Conservation (phyloP, 2,329 filamentous ascomycete genomes). For the Cytospora paraplurivora region DNA sequence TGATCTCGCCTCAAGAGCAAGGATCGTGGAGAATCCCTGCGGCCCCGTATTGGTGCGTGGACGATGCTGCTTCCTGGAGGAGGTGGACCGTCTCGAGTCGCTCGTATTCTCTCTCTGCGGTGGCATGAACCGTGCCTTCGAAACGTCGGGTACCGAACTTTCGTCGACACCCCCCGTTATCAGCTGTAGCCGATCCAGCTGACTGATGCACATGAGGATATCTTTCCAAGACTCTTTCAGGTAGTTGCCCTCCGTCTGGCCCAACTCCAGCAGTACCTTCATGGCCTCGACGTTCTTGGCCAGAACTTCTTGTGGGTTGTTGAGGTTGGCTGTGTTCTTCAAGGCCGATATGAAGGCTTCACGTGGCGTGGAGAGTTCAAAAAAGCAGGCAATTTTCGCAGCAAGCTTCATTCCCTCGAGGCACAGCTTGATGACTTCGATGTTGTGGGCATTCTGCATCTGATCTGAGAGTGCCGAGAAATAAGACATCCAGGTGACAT, state of each 20-base stretch:
- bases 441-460: constrained; percentile 89
- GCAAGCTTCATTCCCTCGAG: constrained; percentile 95
- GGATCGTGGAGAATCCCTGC: constrained; percentile 71
- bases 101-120: constrained; percentile 55
- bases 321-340: constrained; percentile 91
- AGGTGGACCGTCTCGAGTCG: constrained; percentile 68
- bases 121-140: constrained; percentile 73
- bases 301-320: constrained; percentile 92
- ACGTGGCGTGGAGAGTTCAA: constrained; percentile 88
- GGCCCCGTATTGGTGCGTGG: constrained; percentile 60
- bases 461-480: constrained; percentile 92
- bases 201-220: constrained; percentile 90
- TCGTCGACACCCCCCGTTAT: constrained; percentile 95
- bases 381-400: constrained; percentile 89
- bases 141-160: constrained; percentile 87
- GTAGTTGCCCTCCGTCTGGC: constrained; percentile 87
- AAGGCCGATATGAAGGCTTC: constrained; percentile 94
- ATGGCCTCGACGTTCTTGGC: constrained; percentile 95
- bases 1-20: constrained; percentile 88
- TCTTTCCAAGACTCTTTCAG: constrained; percentile 93
- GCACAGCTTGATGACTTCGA: constrained; percentile 88
- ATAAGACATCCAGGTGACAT: constrained; percentile 99
- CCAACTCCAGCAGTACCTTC: constrained; percentile 87
- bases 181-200: constrained; percentile 91
- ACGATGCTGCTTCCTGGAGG: constrained; percentile 53